Conservation (phyloP, 1,139 yeast genomes). For the Geotrichum siamense region DNA sequence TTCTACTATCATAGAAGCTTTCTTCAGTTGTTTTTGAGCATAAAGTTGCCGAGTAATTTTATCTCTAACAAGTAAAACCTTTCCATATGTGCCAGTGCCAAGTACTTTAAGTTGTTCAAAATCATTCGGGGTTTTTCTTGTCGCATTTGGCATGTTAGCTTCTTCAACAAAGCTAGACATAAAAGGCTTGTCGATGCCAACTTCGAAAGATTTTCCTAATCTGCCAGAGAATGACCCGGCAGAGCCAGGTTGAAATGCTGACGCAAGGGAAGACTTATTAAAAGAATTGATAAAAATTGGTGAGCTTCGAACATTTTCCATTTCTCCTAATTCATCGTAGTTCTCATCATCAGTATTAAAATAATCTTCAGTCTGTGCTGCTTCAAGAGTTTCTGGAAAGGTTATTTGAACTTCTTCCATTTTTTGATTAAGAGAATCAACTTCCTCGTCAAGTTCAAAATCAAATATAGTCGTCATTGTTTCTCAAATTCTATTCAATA, state of each 20-base stretch:
- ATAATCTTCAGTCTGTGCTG: conserved; percentile 3
- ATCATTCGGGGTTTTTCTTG: conserved; percentile 43
- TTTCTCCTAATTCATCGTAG: conserved; percentile 18
- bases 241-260: conserved; percentile 19
- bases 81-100: conserved; percentile 92
- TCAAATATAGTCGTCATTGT: conserved; percentile 22
- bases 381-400: too few species aligned
- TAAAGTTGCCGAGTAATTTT: conserved; percentile 56
- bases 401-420: too few species aligned
- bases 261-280: conserved; percentile 16
- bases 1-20: conserved; percentile 60
- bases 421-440: conserved; percentile 6
- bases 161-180: conserved; percentile 28
- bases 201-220: conserved; percentile 44
- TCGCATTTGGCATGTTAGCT: not conserved
- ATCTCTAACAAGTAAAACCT: conserved; percentile 73
- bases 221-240: conserved; percentile 27
- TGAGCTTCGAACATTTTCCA: conserved; percentile 14
- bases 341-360: conserved; percentile 16
- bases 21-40: conserved; percentile 84
- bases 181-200: conserved; percentile 38
- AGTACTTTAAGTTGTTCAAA: conserved; percentile 72
- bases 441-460: conserved; percentile 18
- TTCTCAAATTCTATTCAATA: too few species aligned
- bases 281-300: conserved; percentile 15